Percentiles rank a stretch among this genome's conserved stretches.
Conservation (phyloP, 208 protist genomes). For the Porcisia hertigi region DNA sequence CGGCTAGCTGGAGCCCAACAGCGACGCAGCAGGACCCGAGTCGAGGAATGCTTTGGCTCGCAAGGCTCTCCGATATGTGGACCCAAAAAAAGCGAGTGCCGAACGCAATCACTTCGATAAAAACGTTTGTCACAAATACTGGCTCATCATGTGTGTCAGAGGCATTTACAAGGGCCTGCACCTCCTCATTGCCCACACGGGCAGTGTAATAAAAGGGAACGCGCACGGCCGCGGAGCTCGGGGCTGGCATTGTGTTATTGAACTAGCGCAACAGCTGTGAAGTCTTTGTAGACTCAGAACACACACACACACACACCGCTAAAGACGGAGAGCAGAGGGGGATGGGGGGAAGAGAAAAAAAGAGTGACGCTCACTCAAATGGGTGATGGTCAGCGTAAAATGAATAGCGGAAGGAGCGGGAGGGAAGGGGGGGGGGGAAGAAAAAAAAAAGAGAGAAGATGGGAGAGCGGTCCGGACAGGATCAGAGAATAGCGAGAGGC, state of each 20-base stretch:
- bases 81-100: constrained; percentile 64
- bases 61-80: constrained; percentile 51
- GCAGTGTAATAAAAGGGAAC: constrained; percentile 37
- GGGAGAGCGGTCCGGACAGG: no score
- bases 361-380: no score
- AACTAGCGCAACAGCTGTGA: background rate
- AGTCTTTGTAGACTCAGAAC: background rate
- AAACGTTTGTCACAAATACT: constrained; percentile 43
- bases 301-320: background rate
- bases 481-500: no score
- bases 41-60: constrained; percentile 14
- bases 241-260: constrained; percentile 23
- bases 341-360: no score
- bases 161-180: background rate
- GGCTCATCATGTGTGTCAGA: background rate
- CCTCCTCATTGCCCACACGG: background rate
- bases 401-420: no score
- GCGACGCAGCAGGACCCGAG: constrained; percentile 49
- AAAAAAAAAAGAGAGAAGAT: no score
- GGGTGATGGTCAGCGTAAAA: no score
- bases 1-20: constrained; percentile 8
- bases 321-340: no score
- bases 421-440: no score
- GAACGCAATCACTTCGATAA: constrained; percentile 52
- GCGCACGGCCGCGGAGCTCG: constrained; percentile 20